phyloP scores from a whole-genome alignment of 2,329 filamentous ascomycete species.

The Bipolaris oryzae region DNA sequence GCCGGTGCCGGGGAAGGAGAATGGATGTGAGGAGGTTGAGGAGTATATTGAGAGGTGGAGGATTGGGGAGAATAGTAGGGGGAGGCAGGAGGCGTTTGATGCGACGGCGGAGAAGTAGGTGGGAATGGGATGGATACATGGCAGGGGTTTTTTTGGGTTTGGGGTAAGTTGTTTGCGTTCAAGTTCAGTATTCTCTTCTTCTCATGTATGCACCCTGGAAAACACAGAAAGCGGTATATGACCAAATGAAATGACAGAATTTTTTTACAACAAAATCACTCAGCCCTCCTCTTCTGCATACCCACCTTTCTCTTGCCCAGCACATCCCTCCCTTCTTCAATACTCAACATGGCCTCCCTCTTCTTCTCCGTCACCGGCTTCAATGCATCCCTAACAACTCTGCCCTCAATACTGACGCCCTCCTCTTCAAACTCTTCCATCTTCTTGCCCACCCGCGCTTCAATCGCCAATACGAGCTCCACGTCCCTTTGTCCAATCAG shows the following conservation, averaged over 20 bases:
- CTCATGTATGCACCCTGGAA: not conserved
- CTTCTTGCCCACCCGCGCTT: slow-evolving; percentile 76
- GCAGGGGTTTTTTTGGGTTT: not conserved
- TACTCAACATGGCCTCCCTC: slow-evolving; percentile 85
- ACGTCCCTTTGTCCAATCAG: slow-evolving; percentile 94
- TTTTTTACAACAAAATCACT: slow-evolving; percentile 2
- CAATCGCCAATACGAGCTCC: slow-evolving; percentile 86
- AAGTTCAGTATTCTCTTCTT: not conserved
- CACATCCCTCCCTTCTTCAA: slow-evolving; percentile 91
- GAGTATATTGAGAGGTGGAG: slow-evolving; percentile 61
- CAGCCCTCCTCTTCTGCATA: slow-evolving; percentile 39
- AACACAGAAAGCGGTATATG: not conserved
- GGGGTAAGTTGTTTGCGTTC: not conserved
- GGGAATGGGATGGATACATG: not conserved
- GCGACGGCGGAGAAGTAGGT: slow-evolving; percentile 32
- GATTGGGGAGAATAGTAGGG: slow-evolving; percentile 31
- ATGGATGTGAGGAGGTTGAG: slow-evolving; percentile 62
- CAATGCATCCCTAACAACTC: slow-evolving; percentile 82
- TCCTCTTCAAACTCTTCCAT: slow-evolving; percentile 88
- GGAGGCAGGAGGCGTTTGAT: slow-evolving; percentile 29
- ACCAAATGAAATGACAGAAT: not conserved
- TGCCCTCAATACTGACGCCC: slow-evolving; percentile 89
- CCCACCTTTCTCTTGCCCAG: slow-evolving; percentile 73
- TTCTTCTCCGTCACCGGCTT: slow-evolving; percentile 96
- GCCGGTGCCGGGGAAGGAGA: slow-evolving; percentile 38